phyloP scores from a whole-genome alignment of 83 land plant genomes.

The Thuja plicata region DNA sequence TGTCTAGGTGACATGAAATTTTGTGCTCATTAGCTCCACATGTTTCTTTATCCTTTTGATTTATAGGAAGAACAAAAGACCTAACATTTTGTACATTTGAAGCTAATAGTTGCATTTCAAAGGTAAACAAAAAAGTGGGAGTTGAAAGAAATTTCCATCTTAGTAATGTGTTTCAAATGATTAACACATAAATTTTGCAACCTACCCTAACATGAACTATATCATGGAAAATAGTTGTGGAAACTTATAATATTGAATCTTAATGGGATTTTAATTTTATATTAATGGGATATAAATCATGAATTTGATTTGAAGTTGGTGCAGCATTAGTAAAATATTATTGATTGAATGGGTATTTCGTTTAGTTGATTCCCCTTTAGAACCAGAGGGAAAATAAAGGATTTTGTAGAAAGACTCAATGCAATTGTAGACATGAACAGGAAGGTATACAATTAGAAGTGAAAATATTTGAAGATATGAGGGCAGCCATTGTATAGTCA shows the following conservation, averaged over 20 bases:
- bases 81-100: conserved; percentile 94
- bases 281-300: background rate
- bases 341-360: too few relatives aligned
- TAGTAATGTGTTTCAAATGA: background rate
- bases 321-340: too few relatives aligned
- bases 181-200: background rate
- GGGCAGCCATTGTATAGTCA: too few relatives aligned
- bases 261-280: background rate
- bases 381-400: too few relatives aligned
- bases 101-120: conserved; percentile 76
- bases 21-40: conserved; percentile 99
- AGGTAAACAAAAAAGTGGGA: background rate
- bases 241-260: background rate
- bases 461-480: too few relatives aligned
- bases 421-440: too few relatives aligned
- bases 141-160: background rate
- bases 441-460: too few relatives aligned
- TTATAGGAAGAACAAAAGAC: conserved; percentile 90
- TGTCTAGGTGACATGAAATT: conserved; percentile 95
- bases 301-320: too few relatives aligned
- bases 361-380: too few relatives aligned
- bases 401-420: too few relatives aligned
- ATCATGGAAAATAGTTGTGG: background rate
- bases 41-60: conserved; percentile 87
- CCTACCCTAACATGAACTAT: background rate